Evolutionary conservation across 257 asterid species (phyloP).

Genomic region (Leptodermis oblonga): DNA sequence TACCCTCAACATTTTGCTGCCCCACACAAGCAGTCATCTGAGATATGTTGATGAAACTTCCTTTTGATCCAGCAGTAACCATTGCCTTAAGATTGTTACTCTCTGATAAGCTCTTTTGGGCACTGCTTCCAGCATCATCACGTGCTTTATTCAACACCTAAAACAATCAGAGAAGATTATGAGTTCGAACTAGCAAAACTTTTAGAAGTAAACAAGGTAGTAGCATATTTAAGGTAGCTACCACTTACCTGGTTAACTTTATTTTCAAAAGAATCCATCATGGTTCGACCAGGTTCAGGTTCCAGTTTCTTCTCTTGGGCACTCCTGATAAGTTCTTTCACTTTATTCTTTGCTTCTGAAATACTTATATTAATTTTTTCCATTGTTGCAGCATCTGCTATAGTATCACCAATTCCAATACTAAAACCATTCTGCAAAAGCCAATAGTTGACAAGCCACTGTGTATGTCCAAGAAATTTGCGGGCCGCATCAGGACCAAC

Average conservation of each 20-base stretch:
- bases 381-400: slow-evolving; percentile 95
- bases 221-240: neutral
- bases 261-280: slow-evolving; percentile 96
- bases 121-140: slow-evolving; percentile 99
- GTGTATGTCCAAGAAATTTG: slow-evolving; percentile 95
- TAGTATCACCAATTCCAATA: slow-evolving; percentile 98
- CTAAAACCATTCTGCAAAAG: slow-evolving; percentile 92
- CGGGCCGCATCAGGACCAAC: slow-evolving; percentile 99
- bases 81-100: slow-evolving; percentile 97
- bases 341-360: slow-evolving; percentile 79
- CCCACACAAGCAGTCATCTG: slow-evolving; percentile 99
- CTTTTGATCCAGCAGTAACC: slow-evolving; percentile 99
- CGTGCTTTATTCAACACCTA: slow-evolving; percentile 99
- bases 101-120: slow-evolving; percentile 94
- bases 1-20: slow-evolving; percentile 99
- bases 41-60: slow-evolving; percentile 96
- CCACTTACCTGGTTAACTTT: slow-evolving; percentile 82
- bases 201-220: neutral
- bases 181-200: neutral
- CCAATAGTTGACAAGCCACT: slow-evolving; percentile 99
- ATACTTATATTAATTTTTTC: slow-evolving; percentile 78
- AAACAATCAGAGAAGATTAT: slow-evolving; percentile 16
- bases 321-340: slow-evolving; percentile 72
- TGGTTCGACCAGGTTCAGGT: slow-evolving; percentile 99
- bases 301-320: slow-evolving; percentile 78